A percentile compares a stretch with the other conserved stretches of the same genome.
phyloP scores from a whole-genome alignment of 163 green algal species.

The Scenedesmus sp. region DNA sequence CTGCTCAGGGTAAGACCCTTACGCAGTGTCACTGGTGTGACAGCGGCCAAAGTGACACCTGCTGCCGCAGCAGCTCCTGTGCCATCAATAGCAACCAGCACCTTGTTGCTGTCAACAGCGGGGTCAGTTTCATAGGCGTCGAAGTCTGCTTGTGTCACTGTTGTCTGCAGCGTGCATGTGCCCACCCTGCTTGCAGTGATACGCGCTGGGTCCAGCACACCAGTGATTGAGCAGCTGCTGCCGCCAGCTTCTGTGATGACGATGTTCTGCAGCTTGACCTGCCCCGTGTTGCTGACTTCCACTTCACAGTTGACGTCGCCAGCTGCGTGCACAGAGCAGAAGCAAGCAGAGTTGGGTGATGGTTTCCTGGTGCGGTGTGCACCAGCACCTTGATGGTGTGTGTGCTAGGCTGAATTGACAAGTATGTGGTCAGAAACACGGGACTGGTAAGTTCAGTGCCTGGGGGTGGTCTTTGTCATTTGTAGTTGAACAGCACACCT shows the following conservation, averaged over 20 bases:
- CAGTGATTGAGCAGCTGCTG: not conserved
- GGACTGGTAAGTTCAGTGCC: not conserved
- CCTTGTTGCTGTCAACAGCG: not conserved
- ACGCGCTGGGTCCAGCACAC: not conserved
- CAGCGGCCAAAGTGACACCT: not conserved
- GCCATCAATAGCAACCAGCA: not conserved
- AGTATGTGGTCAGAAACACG: not conserved
- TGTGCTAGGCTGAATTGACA: no score
- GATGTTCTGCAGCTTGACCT: not conserved
- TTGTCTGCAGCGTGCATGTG: not conserved
- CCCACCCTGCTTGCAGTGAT: not conserved
- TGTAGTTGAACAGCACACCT: not conserved
- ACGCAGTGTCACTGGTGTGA: not conserved
- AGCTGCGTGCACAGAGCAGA: not conserved
- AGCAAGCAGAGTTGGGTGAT: not conserved
- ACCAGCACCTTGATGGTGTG: no score
- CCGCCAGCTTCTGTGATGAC: not conserved
- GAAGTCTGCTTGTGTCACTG: not conserved
- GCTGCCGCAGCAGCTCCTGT: not conserved
- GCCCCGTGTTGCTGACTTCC: not conserved
- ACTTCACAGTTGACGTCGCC: not conserved
- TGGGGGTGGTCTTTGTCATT: not conserved
- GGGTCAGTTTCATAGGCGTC: not conserved
- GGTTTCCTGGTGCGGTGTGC: not conserved
- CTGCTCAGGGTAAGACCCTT: not conserved